Base-by-base conservation (phyloP, 306 rosid species). In the Quercus variabilis region DNA sequence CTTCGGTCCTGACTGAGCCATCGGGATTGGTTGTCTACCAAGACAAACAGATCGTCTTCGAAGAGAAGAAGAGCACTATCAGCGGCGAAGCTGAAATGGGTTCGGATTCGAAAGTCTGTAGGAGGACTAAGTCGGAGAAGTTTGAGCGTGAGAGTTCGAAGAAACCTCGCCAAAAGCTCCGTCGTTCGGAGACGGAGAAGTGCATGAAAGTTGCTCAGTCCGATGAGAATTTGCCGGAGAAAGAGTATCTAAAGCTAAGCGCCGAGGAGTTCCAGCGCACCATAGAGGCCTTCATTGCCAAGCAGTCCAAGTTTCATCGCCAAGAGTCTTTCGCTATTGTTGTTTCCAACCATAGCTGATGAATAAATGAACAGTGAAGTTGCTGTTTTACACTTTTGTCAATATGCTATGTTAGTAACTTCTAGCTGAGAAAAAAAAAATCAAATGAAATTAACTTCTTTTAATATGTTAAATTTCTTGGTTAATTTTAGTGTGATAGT, bases 211-310 rank as follows among this genome's bases (percentile, higher is more conserved):
- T 46, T 13, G 65, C 11, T 20, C 60, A 28, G 12, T 43, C 83
- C 55, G 74, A 82, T 3, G 73, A 84, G 35, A 63, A 71, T 33
- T 30, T 9, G 26, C 14, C 11, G 3, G 90, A 80, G 63, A 74
- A 25, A 38, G 52, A 8, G 43, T 64, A 43, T 70, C 78, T 83
- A 12, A 80, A 86, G 28, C 67, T 94, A 83, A 94, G 94, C 38
- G 87, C 81, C 64, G 98, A 92, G 80, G 98, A 94, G 85, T 94
- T 92, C 78, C 90, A 84, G 83, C 89, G 88, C 43, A 78, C 86
- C 14, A 85, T 94, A 25, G 98, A 94, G 55, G 97, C 80, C 17
- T 94, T 94, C 85, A 94, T 92, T 3, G 96, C 91, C 19, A 91
- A 77, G 59, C 94, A 92, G 88, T 81, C 76, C 91, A 92, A 79